A percentile compares a stretch with the other conserved stretches of the same genome.
Evolutionary conservation across 2,329 filamentous ascomycete genomes (phyloP).

Genomic region (Chaetomiaceae sp.): DNA sequence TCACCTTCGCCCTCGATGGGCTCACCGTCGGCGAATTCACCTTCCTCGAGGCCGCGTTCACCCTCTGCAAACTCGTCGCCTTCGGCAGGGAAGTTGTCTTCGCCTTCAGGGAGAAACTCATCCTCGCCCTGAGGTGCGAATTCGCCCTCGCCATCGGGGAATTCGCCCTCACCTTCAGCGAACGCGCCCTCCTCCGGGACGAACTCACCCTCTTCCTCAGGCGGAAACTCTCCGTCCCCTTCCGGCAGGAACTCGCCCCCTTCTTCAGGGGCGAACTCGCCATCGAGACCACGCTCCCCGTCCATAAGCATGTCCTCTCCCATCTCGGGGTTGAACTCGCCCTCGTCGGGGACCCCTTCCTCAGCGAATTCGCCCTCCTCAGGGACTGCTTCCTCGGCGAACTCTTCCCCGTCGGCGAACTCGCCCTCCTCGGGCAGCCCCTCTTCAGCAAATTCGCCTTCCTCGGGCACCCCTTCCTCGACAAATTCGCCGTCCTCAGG

Average conservation of each 20-base stretch:
- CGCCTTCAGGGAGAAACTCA: background rate
- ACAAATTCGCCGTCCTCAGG: background rate
- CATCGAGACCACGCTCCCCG: conserved; percentile 2
- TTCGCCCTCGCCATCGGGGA: background rate
- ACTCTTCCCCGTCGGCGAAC: background rate
- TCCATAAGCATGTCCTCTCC: background rate
- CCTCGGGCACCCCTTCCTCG: background rate
- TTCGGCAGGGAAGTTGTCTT: background rate
- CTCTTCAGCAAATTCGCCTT: background rate
- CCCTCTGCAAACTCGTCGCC: background rate
- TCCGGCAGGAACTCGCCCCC: background rate
- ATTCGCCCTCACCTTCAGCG: background rate
- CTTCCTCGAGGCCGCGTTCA: background rate
- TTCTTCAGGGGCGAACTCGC: background rate
- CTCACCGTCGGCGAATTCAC: background rate
- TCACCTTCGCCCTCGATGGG: background rate
- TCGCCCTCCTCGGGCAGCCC: background rate
- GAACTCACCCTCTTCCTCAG: background rate
- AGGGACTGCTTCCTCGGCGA: background rate
- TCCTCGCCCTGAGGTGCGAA: conserved; percentile 1
- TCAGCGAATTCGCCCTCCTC: background rate
- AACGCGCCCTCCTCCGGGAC: background rate
- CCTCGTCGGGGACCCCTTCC: background rate
- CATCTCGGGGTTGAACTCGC: background rate
- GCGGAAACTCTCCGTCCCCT: background rate